Evolutionary conservation across 2,329 filamentous ascomycete genomes (phyloP), one percentile per base, ranked within the genome.

Genomic region (Pseudonectria foliicola): DNA sequence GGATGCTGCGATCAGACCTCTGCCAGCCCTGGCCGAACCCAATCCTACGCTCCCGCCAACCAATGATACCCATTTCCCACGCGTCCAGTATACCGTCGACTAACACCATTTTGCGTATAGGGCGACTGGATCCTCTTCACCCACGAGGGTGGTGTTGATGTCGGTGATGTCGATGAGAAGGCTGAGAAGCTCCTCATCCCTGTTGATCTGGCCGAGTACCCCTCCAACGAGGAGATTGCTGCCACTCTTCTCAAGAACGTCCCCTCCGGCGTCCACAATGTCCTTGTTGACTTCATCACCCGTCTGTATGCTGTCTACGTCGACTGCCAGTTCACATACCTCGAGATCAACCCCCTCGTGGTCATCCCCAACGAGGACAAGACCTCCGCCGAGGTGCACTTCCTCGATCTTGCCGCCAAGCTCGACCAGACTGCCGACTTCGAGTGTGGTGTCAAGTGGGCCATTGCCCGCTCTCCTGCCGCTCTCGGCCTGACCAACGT

Each of bases 71-170:
- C 31, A 24, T 14, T 28, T 23, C 32, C 15, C 37, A 27, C 29
- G 39, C 23, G 15, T 34, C 12, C 10, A 37, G 34, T 37, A 27
- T 25, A 30, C 31, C 25, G 18, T 33, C 38, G 35, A 38, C 55
- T 56, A 43, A 58, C 37, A 13, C 24, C 10, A 29, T 36, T 26
- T 31, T 37, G 24, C 23, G 47, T 42, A 49, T 62, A 96, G 92
- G 92, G 92, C 60, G 92, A 98, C 69, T 96, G 89, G 88, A 95
- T 98, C 62, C 86, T 98, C 60, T 98, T 98, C 76, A 95, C 90
- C 57, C 88, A 98, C 71, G 92, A 98, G 71, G 92, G 92, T 75
- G 92, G 92, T 84, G 89, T 98, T 52, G 92, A 98, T 68, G 92
- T 98, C 55, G 92, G 92, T 63, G 92, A 98, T 80, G 92, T 98